Conservation (phyloP, 306 rosid genomes). For the Herpetospermum pedunculosum region DNA sequence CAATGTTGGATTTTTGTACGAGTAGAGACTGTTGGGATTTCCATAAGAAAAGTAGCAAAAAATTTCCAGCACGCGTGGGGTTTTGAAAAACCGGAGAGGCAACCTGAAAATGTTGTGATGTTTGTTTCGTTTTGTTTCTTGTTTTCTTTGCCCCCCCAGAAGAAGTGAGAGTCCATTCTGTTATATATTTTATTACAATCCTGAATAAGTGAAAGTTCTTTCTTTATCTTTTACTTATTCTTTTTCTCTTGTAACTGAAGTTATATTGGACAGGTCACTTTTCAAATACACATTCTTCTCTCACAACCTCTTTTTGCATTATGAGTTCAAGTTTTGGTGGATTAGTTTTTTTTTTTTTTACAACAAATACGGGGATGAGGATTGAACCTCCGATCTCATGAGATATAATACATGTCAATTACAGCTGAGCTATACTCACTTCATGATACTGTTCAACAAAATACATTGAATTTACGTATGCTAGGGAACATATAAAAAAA, state of each 20-base stretch:
- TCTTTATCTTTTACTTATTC: background rate
- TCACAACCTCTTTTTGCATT: background rate
- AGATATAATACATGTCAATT: no score
- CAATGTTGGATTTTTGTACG: conserved; percentile 5
- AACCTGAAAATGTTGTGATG: background rate
- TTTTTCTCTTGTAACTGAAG: background rate
- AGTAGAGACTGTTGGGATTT: conserved; percentile 1
- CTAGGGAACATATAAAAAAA: no score
- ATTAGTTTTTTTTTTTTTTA: no score
- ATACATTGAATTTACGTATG: no score
- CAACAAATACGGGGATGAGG: no score
- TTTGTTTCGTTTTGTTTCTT: background rate
- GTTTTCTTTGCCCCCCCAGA: background rate
- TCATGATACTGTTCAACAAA: no score
- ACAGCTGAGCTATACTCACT: no score
- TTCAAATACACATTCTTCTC: background rate
- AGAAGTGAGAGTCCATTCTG: conserved; percentile 8
- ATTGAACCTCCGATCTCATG: no score
- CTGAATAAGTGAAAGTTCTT: conserved; percentile 2
- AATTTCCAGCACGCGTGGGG: background rate
- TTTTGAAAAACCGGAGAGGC: conserved; percentile 1
- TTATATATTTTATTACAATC: background rate
- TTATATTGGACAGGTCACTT: background rate
- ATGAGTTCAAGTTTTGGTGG: background rate
- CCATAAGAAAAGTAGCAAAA: background rate